A percentile compares a stretch with the other conserved stretches of the same genome.
Evolutionary conservation across 2,329 filamentous ascomycete species (phyloP).

Genomic region (Mycocentrospora acerina): DNA sequence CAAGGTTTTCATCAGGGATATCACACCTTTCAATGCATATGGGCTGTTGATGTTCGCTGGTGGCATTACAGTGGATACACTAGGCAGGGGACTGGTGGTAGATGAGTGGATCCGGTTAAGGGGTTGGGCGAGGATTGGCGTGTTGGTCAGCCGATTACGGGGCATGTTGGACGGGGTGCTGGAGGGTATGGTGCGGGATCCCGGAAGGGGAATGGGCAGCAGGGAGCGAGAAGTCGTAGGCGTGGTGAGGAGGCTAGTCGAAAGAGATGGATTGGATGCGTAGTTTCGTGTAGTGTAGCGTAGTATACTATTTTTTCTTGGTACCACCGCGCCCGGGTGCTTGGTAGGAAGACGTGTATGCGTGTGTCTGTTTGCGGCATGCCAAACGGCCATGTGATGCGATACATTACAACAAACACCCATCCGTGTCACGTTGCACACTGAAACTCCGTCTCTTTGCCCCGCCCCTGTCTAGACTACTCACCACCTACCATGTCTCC

Average conservation of each 20-base stretch:
- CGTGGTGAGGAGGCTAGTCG: slow-evolving; percentile 77
- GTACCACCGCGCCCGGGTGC: too few species aligned
- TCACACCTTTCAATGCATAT: slow-evolving; percentile 92
- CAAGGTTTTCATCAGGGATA: slow-evolving; percentile 87
- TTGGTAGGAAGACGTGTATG: too few species aligned
- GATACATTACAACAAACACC: too few species aligned
- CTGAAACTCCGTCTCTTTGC: too few species aligned
- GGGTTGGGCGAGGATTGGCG: slow-evolving; percentile 93
- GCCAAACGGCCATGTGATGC: too few species aligned
- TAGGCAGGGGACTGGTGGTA: slow-evolving; percentile 82
- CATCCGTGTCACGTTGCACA: too few species aligned
- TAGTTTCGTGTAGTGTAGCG: slow-evolving; percentile 8
- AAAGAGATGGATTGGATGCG: slow-evolving; percentile 81
- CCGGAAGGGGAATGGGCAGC: slow-evolving; percentile 56
- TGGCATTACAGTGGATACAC: slow-evolving; percentile 79
- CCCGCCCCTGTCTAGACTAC: too few species aligned
- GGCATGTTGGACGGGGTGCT: slow-evolving; percentile 86
- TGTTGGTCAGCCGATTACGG: slow-evolving; percentile 78
- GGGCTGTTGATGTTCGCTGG: slow-evolving; percentile 87
- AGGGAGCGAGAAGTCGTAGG: slow-evolving; percentile 66
- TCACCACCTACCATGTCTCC: too few species aligned
- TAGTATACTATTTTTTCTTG: too few species aligned
- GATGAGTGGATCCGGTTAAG: slow-evolving; percentile 86
- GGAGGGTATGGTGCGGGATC: slow-evolving; percentile 76
- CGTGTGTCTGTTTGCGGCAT: too few species aligned